These are phyloP conservation scores for Solanum okadae DNA, from an alignment of 257 asterid species.

Conservation along the genomic window DNA sequence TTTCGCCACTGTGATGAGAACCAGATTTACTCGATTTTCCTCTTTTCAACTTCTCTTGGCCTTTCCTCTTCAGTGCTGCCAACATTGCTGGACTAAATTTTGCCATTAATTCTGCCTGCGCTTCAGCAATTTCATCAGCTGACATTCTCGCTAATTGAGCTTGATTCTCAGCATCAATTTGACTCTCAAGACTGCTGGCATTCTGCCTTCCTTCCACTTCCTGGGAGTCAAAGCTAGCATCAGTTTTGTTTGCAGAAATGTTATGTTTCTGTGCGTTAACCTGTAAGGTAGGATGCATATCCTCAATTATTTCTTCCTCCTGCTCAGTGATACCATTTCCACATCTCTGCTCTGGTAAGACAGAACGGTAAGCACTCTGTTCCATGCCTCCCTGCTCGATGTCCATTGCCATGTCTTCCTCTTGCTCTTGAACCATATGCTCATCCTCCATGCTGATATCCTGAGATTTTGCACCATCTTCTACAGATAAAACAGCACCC, in stretches of 20 bases:
- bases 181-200: conserved; percentile 32
- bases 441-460: conserved; percentile 3
- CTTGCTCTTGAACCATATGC: conserved; percentile 3
- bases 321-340: neutral
- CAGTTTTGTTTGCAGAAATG: conserved; percentile 3
- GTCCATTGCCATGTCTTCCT: conserved; percentile 8
- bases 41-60: conserved; percentile 50
- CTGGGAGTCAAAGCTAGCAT: conserved; percentile 20
- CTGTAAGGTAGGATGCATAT: conserved; percentile 8
- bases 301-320: neutral
- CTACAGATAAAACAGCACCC: neutral
- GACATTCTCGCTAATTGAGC: conserved; percentile 65
- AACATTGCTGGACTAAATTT: conserved; percentile 62
- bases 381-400: neutral
- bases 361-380: neutral
- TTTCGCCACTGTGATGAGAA: conserved; percentile 21
- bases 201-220: conserved; percentile 22
- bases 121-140: conserved; percentile 74
- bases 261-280: conserved; percentile 9
- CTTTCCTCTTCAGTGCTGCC: conserved; percentile 44
- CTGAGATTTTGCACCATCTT: conserved; percentile 8
- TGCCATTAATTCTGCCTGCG: conserved; percentile 62
- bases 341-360: neutral
- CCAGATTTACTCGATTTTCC: conserved; percentile 29
- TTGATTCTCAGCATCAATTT: conserved; percentile 81